Percentiles rank a stretch among this genome's conserved stretches.
phyloP scores from a whole-genome alignment of 345 rosid species.

The Microcos paniculata region DNA sequence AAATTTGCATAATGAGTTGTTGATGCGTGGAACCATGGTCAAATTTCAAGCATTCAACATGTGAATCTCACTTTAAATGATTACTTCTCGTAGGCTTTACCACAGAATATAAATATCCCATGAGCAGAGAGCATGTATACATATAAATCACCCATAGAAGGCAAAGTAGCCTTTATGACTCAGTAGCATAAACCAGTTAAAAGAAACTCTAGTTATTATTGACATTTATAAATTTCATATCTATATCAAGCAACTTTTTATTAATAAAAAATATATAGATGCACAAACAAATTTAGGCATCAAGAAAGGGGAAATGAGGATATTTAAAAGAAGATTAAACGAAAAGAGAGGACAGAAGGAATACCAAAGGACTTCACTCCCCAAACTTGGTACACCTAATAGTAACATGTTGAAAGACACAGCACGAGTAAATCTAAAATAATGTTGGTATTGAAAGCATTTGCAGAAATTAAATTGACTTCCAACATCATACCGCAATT shows the following conservation, averaged over 20 bases:
- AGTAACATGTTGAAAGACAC: conserved; percentile 1
- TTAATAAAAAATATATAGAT: not conserved
- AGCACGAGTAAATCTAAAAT: not conserved
- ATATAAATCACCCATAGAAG: not conserved
- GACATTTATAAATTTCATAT: not conserved
- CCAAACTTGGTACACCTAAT: not conserved
- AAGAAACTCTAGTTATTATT: not conserved
- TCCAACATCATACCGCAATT: conserved; percentile 43
- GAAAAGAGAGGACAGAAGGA: not conserved
- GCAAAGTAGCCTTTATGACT: not conserved
- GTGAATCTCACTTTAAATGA: not conserved
- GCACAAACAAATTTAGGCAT: not conserved
- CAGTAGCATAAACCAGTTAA: not conserved
- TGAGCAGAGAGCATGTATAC: not conserved
- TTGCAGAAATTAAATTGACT: not conserved
- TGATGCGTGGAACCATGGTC: not conserved
- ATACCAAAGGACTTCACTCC: not conserved
- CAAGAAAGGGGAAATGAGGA: not conserved
- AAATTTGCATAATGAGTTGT: not conserved
- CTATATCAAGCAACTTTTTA: not conserved
- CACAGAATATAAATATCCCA: not conserved
- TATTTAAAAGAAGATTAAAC: too few species aligned
- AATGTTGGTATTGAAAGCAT: not conserved
- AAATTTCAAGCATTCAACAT: not conserved
- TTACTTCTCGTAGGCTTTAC: not conserved